Percentiles rank a stretch among this genome's conserved stretches.
phyloP scores from a whole-genome alignment of 371 early-diverging fungal species.

The Fennellomyces sp. region DNA sequence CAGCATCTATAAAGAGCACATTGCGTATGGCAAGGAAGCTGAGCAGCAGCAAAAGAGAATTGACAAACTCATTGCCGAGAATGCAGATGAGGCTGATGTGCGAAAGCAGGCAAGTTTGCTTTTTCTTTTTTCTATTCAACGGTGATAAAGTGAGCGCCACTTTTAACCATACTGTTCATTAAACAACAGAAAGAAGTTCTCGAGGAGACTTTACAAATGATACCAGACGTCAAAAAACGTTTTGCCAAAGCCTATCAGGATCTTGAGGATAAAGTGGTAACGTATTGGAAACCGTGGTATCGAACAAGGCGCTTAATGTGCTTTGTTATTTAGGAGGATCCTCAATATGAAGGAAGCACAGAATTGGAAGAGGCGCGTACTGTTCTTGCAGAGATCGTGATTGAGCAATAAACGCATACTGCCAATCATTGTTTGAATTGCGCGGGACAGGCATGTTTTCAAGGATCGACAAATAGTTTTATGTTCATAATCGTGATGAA shows the following conservation, averaged over 20 bases:
- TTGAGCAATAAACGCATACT: background rate
- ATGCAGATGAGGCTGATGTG: constrained; percentile 69
- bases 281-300: background rate
- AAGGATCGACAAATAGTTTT: too few species aligned
- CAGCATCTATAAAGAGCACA: constrained; percentile 66
- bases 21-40: constrained; percentile 66
- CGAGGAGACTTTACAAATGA: constrained; percentile 74
- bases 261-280: constrained; percentile 49
- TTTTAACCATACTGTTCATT: too few species aligned
- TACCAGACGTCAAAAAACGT: constrained; percentile 72
- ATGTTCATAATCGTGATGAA: too few species aligned
- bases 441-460: too few species aligned
- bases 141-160: too few species aligned
- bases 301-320: background rate
- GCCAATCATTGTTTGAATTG: background rate
- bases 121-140: too few species aligned
- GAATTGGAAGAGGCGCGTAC: constrained; percentile 48
- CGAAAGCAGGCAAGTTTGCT: constrained; percentile 66
- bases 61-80: constrained; percentile 58
- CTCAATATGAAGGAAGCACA: constrained; percentile 34
- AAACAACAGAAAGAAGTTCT: constrained; percentile 70
- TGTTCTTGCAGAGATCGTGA: constrained; percentile 33
- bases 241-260: constrained; percentile 63
- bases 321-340: constrained; percentile 33
- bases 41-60: constrained; percentile 67